A percentile compares a stretch with the other conserved stretches of the same genome.
Evolutionary conservation across 768 basidiomycete species (phyloP).

Genomic region (Coprinopsis cinerea): DNA sequence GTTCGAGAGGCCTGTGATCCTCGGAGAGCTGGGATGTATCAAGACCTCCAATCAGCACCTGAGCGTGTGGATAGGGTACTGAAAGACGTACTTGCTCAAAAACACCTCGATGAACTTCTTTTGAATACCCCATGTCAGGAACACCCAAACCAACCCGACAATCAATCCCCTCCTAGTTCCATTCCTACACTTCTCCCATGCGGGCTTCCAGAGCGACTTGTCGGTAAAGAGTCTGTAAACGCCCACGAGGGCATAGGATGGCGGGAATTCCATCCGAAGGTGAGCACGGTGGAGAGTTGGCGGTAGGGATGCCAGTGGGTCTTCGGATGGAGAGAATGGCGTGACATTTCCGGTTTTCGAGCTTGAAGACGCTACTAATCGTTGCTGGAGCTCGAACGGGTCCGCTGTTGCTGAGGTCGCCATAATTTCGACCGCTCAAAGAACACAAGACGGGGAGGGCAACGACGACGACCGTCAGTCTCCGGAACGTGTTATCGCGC

Average conservation of each 20-base stretch:
- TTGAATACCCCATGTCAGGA: constrained; percentile 69
- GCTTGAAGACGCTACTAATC: too few species aligned
- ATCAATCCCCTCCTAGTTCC: constrained; percentile 63
- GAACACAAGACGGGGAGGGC: too few species aligned
- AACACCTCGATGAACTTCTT: constrained; percentile 59
- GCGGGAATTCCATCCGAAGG: constrained; percentile 66
- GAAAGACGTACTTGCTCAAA: constrained; percentile 44
- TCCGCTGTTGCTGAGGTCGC: too few species aligned
- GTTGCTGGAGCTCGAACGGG: too few species aligned
- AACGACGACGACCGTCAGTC: too few species aligned
- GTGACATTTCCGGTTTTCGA: too few species aligned
- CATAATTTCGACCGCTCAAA: too few species aligned
- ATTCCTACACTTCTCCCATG: constrained; percentile 83
- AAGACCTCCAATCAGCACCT: not conserved
- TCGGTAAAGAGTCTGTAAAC: constrained; percentile 80
- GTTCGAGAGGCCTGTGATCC: constrained; percentile 54
- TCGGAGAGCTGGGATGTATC: constrained; percentile 44
- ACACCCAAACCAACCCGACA: constrained; percentile 68
- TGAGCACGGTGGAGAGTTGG: constrained; percentile 44
- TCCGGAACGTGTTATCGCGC: too few species aligned
- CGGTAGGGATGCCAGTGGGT: too few species aligned
- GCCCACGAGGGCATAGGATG: constrained; percentile 81
- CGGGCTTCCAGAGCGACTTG: constrained; percentile 57
- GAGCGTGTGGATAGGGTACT: not conserved
- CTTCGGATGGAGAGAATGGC: too few species aligned